phyloP scores from a whole-genome alignment of 257 asterid genomes.

The Primulina huaijiensis region DNA sequence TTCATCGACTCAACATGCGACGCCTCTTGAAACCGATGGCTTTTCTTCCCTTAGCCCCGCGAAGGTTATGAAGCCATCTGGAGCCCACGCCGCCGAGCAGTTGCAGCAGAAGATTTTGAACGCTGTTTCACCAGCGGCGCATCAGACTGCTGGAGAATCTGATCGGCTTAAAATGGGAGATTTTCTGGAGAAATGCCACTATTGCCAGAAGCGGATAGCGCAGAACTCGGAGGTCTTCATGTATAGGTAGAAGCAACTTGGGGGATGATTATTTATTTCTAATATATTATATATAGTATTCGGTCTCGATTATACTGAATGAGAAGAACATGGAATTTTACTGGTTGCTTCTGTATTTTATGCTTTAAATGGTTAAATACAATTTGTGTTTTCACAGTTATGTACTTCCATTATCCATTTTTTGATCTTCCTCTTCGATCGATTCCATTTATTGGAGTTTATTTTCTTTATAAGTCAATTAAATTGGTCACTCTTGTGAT shows the following conservation, averaged over 20 bases:
- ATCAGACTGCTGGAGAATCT: background rate
- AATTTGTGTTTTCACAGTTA: background rate
- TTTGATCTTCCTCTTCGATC: background rate
- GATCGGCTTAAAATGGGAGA: constrained; percentile 29
- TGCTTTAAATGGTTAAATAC: background rate
- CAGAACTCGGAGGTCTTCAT: constrained; percentile 45
- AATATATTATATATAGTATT: too few species aligned
- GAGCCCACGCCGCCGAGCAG: constrained; percentile 24
- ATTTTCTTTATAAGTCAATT: background rate
- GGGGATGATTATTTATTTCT: too few species aligned
- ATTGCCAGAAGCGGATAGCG: constrained; percentile 42
- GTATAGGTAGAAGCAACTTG: constrained; percentile 23
- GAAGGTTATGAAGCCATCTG: constrained; percentile 24
- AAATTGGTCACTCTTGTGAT: background rate
- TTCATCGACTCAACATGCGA: background rate
- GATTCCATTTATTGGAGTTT: constrained; percentile 16
- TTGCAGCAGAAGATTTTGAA: constrained; percentile 23
- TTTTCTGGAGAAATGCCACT: constrained; percentile 44
- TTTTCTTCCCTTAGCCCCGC: constrained; percentile 2
- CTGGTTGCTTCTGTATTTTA: background rate
- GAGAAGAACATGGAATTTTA: too few species aligned
- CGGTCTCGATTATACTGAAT: too few species aligned
- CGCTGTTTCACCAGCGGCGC: constrained; percentile 26
- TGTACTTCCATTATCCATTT: background rate
- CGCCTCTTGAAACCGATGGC: background rate